Percentiles rank a stretch among this genome's conserved stretches.
These are phyloP conservation scores for Ceratobasidium sp. DNA, from an alignment of 1,284 basidiomycete species.

Conservation along the genomic window DNA sequence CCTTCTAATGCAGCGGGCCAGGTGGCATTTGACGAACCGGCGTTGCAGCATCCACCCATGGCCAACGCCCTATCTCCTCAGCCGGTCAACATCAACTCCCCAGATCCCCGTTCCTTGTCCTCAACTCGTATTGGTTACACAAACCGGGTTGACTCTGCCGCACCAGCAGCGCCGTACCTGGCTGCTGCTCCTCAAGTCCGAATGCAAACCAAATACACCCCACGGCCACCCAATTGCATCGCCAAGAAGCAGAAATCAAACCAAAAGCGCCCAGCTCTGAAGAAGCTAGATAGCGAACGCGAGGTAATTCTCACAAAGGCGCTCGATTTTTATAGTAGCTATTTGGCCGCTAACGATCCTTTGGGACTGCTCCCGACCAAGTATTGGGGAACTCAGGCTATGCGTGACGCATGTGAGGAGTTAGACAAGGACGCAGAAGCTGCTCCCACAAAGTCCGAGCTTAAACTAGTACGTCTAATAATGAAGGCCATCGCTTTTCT, in stretches of 20 bases:
- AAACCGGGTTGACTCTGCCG: no score
- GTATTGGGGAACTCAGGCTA: not conserved
- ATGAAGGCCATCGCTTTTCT: not conserved
- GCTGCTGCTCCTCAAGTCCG: not conserved
- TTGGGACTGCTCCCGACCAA: not conserved
- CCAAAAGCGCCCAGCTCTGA: not conserved
- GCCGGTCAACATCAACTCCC: no score
- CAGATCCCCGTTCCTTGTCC: no score
- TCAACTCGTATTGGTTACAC: no score
- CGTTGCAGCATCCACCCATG: no score
- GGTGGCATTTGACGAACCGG: no score
- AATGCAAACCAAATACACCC: not conserved
- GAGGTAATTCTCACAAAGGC: not conserved
- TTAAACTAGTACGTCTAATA: not conserved
- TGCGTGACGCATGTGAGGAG: not conserved
- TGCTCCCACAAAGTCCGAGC: not conserved
- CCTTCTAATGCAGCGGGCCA: no score
- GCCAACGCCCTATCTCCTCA: no score
- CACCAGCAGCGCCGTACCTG: no score
- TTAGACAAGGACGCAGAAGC: not conserved
- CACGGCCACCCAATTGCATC: not conserved
- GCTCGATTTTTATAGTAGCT: not conserved
- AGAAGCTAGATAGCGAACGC: not conserved
- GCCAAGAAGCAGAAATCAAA: constrained; percentile 2
- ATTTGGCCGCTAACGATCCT: not conserved